Base-by-base conservation (phyloP, 192 early-diverging fungal genomes). In the Backusella luteola region DNA sequence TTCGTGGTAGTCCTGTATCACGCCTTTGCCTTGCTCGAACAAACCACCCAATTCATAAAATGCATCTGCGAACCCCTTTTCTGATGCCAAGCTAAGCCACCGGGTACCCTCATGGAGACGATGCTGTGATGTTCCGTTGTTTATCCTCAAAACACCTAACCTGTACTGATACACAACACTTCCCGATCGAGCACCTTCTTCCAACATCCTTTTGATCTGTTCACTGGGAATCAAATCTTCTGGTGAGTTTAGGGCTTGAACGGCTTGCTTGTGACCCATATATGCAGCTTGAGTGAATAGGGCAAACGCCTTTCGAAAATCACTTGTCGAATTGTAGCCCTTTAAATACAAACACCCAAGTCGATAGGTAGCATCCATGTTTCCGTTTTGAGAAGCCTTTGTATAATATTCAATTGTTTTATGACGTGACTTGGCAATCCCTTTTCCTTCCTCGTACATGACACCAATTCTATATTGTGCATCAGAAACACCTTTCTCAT, bases 401-500 rank as follows among this genome's bases (percentile, higher is more conserved):
- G 46, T 26, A 66, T 74, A 85, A 7, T 46, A 75, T 41, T 70
- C 71, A 29, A 71, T 23, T 14, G 84, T 81, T 32, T 75, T 79
- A 26, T n/a, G 49, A 36, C 74, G 34, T 42, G 84, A 75, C 8
- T 71, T 53, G 7, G 39, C 73, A 1, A 75, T 56, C 14, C 81
- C 81, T 21, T 81, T 76, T 35, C 35, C 66, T 39, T 83, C 82
- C 38, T 77, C 69, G 1, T 66, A 15, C n/a, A 53, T 53, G 8
- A 53, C 52, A 56, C 85, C 85, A 17, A 83, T 4, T 29, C 71
- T 75, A 46, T 74, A 73, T 67, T 81, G 78, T 23, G 80, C 85
- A 1, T 35, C 67, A 11, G 71, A 35, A 21, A 70, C 41, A 49
- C 77, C 79, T 23, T 21, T 41, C 2, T 76, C 70, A 1, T 74